Evolutionary conservation across 192 early-diverging fungal species (phyloP).

Genomic region (Podila clonocystis): DNA sequence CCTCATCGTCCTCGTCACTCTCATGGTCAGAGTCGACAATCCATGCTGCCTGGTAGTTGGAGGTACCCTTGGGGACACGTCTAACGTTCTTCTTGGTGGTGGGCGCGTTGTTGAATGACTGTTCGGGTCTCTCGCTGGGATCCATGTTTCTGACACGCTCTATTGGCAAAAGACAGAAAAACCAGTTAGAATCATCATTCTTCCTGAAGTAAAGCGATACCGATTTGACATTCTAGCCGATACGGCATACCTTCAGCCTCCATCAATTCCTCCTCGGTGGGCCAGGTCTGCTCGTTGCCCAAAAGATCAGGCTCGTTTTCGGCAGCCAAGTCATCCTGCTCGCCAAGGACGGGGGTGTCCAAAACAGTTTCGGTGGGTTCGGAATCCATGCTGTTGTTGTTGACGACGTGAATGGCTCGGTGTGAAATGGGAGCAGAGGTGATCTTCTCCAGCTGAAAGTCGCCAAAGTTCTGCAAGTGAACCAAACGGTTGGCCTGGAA

Average conservation of each 20-base stretch:
- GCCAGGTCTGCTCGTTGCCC: slow-evolving; percentile 98
- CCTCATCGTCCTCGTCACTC: slow-evolving; percentile 66
- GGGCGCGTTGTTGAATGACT: slow-evolving; percentile 25
- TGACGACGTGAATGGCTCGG: slow-evolving; percentile 32
- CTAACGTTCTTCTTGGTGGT: slow-evolving; percentile 59
- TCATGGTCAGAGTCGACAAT: slow-evolving; percentile 87
- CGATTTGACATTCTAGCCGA: not conserved
- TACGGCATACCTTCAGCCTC: slow-evolving; percentile 70
- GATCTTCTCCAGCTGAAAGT: slow-evolving; percentile 89
- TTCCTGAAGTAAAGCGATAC: not conserved
- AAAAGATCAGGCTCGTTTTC: slow-evolving; percentile 91
- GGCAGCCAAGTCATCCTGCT: slow-evolving; percentile 83
- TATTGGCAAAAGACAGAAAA: slow-evolving; percentile 12
- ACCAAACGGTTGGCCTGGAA: slow-evolving; percentile 93
- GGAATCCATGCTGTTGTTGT: slow-evolving; percentile 54
- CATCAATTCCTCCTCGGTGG: slow-evolving; percentile 93
- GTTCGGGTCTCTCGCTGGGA: slow-evolving; percentile 42
- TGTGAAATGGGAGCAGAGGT: slow-evolving; percentile 32
- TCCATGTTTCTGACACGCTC: slow-evolving; percentile 52
- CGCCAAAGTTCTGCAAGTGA: slow-evolving; percentile 92
- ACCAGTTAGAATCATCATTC: not conserved
- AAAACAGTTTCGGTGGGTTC: slow-evolving; percentile 63
- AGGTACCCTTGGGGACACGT: slow-evolving; percentile 95
- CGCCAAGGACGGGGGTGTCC: slow-evolving; percentile 72
- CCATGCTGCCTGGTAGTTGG: slow-evolving; percentile 98